Base-by-base conservation (phyloP, 352 stramenopile species). In the Phytophthora ohioensis region DNA sequence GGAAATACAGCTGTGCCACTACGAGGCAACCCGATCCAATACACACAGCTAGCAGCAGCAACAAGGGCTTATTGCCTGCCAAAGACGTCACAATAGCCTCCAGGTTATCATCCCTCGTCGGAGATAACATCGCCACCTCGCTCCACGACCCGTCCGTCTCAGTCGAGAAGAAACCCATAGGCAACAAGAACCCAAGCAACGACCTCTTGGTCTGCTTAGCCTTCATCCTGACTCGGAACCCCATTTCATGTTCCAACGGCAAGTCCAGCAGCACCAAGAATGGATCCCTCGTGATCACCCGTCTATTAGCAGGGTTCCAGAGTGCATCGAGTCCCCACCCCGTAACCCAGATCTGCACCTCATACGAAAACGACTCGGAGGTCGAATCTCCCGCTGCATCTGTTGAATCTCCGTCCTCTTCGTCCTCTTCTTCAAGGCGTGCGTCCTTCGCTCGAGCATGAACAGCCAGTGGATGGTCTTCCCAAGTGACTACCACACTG, bases 301-400 rank as follows among this genome's bases (percentile, higher is more conserved):
- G 62, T 55, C 70, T 78, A 68, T 92, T 92, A 1, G 81, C 78
- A 35, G 71, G 64, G 61, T 91, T 78, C 81, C 80, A 91, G n/a
- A 91, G 73, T 6, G 67, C 71, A 57, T 91, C 81, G 5, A 93
- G 71, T 2, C 80, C 79, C 83, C 83, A 93, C 31, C 75, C 76
- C 2, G 79, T 79, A 17, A 93, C 83, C 85, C 85, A 93, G 35
- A 89, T 63, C 69, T 93, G 85, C 63, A 93, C 72, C 61, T 93
- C 83, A 56, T 93, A 93, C 27, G 68, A 61, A 34, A 57, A 79
- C 27, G 54, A 64, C 10, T 45, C 83, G 34, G 13, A 64, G 32
- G 1, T 51, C 35, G 11, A 43, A 51, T 56, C 55, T 41, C 12
- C 46, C 15, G 6, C 30, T 54, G 43, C 21, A 31, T 65, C 8